Evolutionary conservation across 2,329 filamentous ascomycete species (phyloP), one percentile per base, ranked within the genome.

Genomic region (Alternaria rosae): DNA sequence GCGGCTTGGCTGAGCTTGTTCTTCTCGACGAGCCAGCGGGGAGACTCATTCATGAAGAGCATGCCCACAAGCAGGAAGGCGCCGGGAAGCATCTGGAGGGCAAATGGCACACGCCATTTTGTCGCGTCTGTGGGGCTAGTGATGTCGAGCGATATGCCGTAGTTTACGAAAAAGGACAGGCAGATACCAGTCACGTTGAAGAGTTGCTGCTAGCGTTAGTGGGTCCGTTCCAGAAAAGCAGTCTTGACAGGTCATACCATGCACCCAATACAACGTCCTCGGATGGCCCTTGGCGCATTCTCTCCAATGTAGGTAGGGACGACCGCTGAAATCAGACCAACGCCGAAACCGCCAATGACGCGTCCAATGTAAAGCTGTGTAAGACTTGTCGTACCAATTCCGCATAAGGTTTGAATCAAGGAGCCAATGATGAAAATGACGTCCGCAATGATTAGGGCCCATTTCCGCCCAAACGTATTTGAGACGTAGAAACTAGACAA

Each of bases 81-180:
- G 15, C 84, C 84, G 0, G 85, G 85, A 1, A 86, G 77, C 57
- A 86, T 82, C 70, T 87, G 84, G 10, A 86, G 75, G 2, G 81
- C 83, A 21, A 86, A 84, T 0, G 85, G 84, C 5, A 85, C 76
- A 8, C 84, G 81, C 84, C 85, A 87, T 72, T 86, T 85, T n/a
- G 78, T 79, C 3, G 82, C 80, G 38, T 79, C 78, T 5, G 79
- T 73, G 6, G 62, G 58, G 11, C 71, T 60, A n/a, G 75, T 78
- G 54, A 85, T 80, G 51, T 82, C 79, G 25, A 81, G 74, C 20
- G 79, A 73, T 47, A 85, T 83, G 35, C 84, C 84, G 64, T 85
- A 86, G 70, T 85, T 84, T 56, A 86, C 80, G 75, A 85, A 86
- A 76, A 85, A 85, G 35, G 81, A 81, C 17, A 85, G 72, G 53